phyloP scores from a whole-genome alignment of 306 rosid species.

The Acacia acuminata region DNA sequence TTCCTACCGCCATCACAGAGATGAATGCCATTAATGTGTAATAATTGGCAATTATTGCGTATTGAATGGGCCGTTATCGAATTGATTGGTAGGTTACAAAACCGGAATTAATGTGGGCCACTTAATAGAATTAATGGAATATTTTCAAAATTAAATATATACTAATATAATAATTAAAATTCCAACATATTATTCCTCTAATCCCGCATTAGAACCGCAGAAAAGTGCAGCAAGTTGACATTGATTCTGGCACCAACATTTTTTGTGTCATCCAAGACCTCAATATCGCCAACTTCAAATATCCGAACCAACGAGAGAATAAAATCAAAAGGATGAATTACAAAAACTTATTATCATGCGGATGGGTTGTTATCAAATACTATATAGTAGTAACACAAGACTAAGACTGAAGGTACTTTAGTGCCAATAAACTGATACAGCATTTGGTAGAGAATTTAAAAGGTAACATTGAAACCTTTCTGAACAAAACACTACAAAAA shows the following conservation, averaged over 20 bases:
- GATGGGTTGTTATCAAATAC: background rate
- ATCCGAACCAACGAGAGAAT: constrained; percentile 47
- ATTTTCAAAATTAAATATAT: no score
- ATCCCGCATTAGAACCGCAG: constrained; percentile 87
- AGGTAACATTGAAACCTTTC: background rate
- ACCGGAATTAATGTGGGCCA: no score
- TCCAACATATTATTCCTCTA: constrained; percentile 81
- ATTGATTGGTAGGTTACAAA: no score
- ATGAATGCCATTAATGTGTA: no score
- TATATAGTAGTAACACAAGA: background rate
- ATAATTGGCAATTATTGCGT: no score
- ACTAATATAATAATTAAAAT: no score
- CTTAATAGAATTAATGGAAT: no score
- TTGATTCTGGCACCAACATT: constrained; percentile 86
- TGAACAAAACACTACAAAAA: background rate
- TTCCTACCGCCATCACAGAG: no score
- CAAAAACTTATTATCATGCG: background rate
- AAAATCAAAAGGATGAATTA: background rate
- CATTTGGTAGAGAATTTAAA: no score
- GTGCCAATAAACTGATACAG: no score
- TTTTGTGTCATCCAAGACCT: constrained; percentile 61
- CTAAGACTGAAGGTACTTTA: background rate
- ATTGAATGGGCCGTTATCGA: no score
- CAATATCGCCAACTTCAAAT: constrained; percentile 90
- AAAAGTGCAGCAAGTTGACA: constrained; percentile 79